These are phyloP conservation scores for Tricholoma hemisulphureum DNA, from an alignment of 768 basidiomycete genomes.

Conservation along the genomic window DNA sequence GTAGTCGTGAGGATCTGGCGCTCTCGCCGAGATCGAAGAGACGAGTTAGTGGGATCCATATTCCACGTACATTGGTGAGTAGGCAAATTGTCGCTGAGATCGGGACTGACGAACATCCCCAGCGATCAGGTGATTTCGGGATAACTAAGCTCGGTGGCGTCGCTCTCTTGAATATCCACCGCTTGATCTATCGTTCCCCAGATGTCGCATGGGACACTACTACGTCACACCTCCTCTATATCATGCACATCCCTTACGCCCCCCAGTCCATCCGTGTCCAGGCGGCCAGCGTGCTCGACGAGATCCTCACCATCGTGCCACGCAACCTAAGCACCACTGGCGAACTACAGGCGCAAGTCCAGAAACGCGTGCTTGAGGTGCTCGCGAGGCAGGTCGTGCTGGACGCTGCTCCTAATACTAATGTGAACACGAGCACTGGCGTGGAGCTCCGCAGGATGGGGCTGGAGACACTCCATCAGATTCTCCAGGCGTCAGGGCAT, in stretches of 20 bases:
- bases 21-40: constrained; percentile 47
- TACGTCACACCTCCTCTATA: constrained; percentile 74
- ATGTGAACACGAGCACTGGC: constrained; percentile 40
- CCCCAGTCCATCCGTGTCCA: constrained; percentile 83
- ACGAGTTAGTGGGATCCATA: constrained; percentile 84
- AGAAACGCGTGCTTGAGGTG: constrained; percentile 82
- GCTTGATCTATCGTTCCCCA: constrained; percentile 80
- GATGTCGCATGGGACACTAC: constrained; percentile 83
- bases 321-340: constrained; percentile 61
- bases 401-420: constrained; percentile 31
- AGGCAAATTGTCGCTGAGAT: not conserved
- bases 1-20: constrained; percentile 40
- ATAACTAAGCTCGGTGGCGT: constrained; percentile 82
- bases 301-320: constrained; percentile 76
- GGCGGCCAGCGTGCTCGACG: constrained; percentile 83
- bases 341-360: constrained; percentile 67
- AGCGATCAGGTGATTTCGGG: constrained; percentile 95
- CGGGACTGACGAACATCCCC: constrained; percentile 4
- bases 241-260: constrained; percentile 67
- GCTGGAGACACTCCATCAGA: constrained; percentile 83
- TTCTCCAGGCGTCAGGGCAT: constrained; percentile 89
- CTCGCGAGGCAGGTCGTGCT: constrained; percentile 77
- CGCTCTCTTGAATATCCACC: constrained; percentile 78
- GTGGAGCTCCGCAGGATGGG: constrained; percentile 88
- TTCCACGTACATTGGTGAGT: constrained; percentile 74